Percentiles rank a stretch among this genome's conserved stretches.
Evolutionary conservation across 495 filamentous ascomycete genomes (phyloP).

Genomic region (Tuber magnatum): DNA sequence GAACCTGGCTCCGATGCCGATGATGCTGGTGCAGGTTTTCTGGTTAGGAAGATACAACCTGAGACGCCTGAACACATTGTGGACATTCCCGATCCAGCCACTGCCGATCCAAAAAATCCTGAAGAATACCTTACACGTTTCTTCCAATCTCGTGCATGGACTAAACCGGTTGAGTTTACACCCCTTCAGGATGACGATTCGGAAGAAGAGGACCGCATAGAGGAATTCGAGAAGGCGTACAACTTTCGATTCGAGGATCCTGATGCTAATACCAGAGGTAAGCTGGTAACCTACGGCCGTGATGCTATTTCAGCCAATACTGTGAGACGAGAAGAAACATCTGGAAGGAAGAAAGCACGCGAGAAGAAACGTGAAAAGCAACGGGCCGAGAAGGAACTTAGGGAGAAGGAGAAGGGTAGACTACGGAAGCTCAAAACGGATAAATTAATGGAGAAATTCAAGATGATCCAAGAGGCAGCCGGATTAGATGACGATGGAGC

Average conservation of each 20-base stretch:
- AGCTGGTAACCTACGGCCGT: slow-evolving; percentile 79
- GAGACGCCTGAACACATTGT: slow-evolving; percentile 38
- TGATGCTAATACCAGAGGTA: slow-evolving; percentile 58
- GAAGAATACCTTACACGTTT: slow-evolving; percentile 86
- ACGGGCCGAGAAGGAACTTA: slow-evolving; percentile 66
- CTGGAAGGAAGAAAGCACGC: slow-evolving; percentile 63
- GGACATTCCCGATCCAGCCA: slow-evolving; percentile 47
- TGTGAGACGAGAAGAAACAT: slow-evolving; percentile 74
- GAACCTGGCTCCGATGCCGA: slow-evolving; percentile 49
- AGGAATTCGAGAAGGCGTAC: slow-evolving; percentile 86
- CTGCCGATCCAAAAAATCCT: slow-evolving; percentile 73
- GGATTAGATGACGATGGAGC: slow-evolving; percentile 62
- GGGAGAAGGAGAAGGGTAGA: slow-evolving; percentile 73
- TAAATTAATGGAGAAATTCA: slow-evolving; percentile 73
- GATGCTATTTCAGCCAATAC: slow-evolving; percentile 70
- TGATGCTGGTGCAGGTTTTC: slow-evolving; percentile 65
- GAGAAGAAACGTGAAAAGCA: slow-evolving; percentile 68
- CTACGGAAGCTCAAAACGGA: slow-evolving; percentile 80
- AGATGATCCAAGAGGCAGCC: slow-evolving; percentile 77
- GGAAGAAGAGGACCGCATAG: slow-evolving; percentile 71
- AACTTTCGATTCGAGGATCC: slow-evolving; percentile 96
- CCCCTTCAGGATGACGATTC: slow-evolving; percentile 90
- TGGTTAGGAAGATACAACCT: slow-evolving; percentile 51
- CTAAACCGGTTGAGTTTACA: slow-evolving; percentile 53
- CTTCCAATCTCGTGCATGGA: slow-evolving; percentile 82